Evolutionary conservation across 2,329 filamentous ascomycete species (phyloP), one percentile per base, ranked within the genome.

Genomic region (Pyrenochaeta sp.): DNA sequence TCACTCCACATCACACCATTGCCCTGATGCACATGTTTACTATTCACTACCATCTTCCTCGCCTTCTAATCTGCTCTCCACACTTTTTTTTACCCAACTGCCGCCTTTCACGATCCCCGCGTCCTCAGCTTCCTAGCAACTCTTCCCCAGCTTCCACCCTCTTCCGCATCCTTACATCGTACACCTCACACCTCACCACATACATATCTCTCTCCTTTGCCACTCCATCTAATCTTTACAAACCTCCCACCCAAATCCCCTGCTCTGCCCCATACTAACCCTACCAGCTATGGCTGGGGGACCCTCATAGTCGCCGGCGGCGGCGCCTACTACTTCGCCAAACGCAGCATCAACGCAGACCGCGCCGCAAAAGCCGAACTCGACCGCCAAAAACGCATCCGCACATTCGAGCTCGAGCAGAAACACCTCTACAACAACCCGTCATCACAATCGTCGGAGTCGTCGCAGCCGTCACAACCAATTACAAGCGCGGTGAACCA

Each of bases 261-360:
- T n/a, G 24, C 10, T 27, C 24, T 27, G 24, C n/a, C n/a, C n/a
- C n/a, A n/a, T 37, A 19, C 48, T 51, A 41, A 53, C 41, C n/a
- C 22, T 3, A 11, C 44, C 47, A 96, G 91, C 89, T 77, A 93
- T 66, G 94, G 94, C 67, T 96, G 90, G 94, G 92, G 89, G 60
- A 82, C 90, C 35, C 82, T 97, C 41, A 94, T 92, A 68, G 80
- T 61, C 38, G 90, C 92, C 58, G 94, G 93, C 67, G 94, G 85
- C 55, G 89, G 87, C 53, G 91, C 93, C 64, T 99, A 97, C 80
- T 91, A 89, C 78, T 96, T 96, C 71, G 94, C 94, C 54, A 99
- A 99, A 81, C 82, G 84, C 67, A 87, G 86, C 72, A 96, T 99
- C 81, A 96, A 96, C 69, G 89, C 89, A 59, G 91, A 96, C 73